Percentiles rank a stretch among this genome's conserved stretches.
These are phyloP conservation scores for Aspergillus steynii DNA, from an alignment of 495 filamentous ascomycete genomes.

Conservation along the genomic window DNA sequence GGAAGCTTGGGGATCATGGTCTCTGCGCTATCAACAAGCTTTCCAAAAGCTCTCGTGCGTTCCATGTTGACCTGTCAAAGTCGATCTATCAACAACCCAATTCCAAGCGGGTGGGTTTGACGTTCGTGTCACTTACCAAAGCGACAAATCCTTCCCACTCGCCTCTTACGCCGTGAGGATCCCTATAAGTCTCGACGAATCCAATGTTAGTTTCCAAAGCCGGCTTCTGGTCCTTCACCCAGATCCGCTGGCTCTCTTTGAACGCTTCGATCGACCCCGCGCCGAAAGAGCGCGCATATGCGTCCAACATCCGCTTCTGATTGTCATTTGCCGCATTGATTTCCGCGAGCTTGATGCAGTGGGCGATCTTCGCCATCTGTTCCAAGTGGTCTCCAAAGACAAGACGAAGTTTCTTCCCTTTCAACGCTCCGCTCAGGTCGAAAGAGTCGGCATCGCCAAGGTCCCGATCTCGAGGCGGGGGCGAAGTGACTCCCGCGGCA, in stretches of 20 bases:
- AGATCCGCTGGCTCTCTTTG: slow-evolving; percentile 86
- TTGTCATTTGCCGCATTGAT: slow-evolving; percentile 79
- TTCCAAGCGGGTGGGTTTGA: slow-evolving; percentile 5
- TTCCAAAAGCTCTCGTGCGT: slow-evolving; percentile 85
- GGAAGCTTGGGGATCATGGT: slow-evolving; percentile 84
- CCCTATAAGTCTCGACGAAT: slow-evolving; percentile 95
- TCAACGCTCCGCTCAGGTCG: slow-evolving; percentile 58
- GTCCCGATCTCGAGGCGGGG: slow-evolving; percentile 64
- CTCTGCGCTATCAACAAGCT: slow-evolving; percentile 77
- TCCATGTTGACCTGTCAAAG: slow-evolving; percentile 70
- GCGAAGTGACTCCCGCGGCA: slow-evolving; percentile 65
- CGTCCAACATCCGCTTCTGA: slow-evolving; percentile 79
- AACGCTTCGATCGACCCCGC: slow-evolving; percentile 83
- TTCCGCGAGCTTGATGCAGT: slow-evolving; percentile 68
- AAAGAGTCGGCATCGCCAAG: slow-evolving; percentile 66
- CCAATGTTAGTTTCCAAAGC: slow-evolving; percentile 89
- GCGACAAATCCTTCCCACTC: slow-evolving; percentile 97
- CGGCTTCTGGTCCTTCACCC: slow-evolving; percentile 91
- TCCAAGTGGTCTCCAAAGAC: slow-evolving; percentile 81
- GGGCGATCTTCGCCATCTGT: slow-evolving; percentile 78
- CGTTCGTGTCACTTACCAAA: slow-evolving; percentile 48
- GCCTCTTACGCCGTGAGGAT: slow-evolving; percentile 88
- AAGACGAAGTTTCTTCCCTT: slow-evolving; percentile 71
- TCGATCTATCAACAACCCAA: slow-evolving; percentile 30
- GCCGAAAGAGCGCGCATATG: slow-evolving; percentile 83